A percentile compares a stretch with the other conserved stretches of the same genome.
These are phyloP conservation scores for Pachyrhizus erosus DNA, from an alignment of 306 rosid genomes.

Conservation along the genomic window DNA sequence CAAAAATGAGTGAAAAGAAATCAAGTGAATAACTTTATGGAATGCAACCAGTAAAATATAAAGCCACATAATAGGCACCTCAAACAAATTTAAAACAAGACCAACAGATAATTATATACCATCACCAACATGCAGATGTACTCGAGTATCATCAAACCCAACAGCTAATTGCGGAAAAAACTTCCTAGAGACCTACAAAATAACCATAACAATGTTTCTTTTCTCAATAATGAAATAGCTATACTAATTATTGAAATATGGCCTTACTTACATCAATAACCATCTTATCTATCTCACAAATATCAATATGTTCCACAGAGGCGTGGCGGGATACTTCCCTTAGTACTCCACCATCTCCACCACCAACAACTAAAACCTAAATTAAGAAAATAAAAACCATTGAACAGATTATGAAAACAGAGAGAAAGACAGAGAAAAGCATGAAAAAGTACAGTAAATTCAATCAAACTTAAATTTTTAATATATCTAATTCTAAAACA, in stretches of 20 bases:
- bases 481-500: slow-evolving; percentile 23
- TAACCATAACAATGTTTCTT: slow-evolving; percentile 35
- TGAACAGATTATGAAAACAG: slow-evolving; percentile 7
- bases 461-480: not conserved
- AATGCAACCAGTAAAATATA: slow-evolving; percentile 21
- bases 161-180: slow-evolving; percentile 83
- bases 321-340: slow-evolving; percentile 90
- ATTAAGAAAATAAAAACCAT: not conserved
- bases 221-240: slow-evolving; percentile 25
- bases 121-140: slow-evolving; percentile 89
- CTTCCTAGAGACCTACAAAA: slow-evolving; percentile 75
- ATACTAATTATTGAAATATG: not conserved
- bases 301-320: slow-evolving; percentile 89
- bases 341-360: slow-evolving; percentile 97
- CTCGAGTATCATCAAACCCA: slow-evolving; percentile 97
- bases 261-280: slow-evolving; percentile 85
- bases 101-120: slow-evolving; percentile 54
- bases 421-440: not conserved
- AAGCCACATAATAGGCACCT: not conserved
- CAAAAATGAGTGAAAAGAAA: slow-evolving; percentile 26
- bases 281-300: slow-evolving; percentile 98
- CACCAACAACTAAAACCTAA: slow-evolving; percentile 99
- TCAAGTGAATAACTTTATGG: slow-evolving; percentile 26
- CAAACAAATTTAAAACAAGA: slow-evolving; percentile 18
- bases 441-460: slow-evolving; percentile 6